These are phyloP conservation scores for Alternaria longipes DNA, from an alignment of 2,329 filamentous ascomycete species.

Conservation along the genomic window DNA sequence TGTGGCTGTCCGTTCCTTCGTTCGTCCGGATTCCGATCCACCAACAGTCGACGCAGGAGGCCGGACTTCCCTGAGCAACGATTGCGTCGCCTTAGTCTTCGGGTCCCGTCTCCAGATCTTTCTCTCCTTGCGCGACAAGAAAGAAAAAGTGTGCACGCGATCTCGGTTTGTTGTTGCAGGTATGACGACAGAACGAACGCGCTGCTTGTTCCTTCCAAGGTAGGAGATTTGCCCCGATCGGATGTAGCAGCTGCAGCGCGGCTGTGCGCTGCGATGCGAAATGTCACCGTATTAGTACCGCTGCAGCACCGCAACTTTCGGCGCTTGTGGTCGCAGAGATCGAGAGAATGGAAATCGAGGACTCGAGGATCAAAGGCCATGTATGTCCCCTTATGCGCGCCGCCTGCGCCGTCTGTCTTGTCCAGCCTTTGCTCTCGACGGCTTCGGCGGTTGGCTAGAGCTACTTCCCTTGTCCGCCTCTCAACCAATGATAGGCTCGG, in stretches of 20 bases:
- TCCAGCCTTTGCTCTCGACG: constrained; percentile 16
- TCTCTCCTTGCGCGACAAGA: neutral
- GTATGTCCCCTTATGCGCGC: constrained; percentile 8
- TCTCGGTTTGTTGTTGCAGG: neutral
- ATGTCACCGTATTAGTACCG: constrained; percentile 5
- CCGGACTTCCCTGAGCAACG: constrained; percentile 5
- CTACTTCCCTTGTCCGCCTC: constrained; percentile 17
- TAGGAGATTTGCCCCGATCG: neutral
- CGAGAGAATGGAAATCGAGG: constrained; percentile 5
- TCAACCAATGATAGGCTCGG: constrained; percentile 16
- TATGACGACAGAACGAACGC: neutral
- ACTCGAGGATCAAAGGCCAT: constrained; percentile 19
- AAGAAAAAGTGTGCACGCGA: neutral
- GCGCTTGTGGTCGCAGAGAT: constrained; percentile 1
- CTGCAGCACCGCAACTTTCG: neutral
- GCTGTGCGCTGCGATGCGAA: constrained; percentile 1
- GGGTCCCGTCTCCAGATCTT: neutral
- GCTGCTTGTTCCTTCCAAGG: neutral
- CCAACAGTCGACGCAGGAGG: constrained; percentile 12
- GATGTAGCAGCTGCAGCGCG: neutral
- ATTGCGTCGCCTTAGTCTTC: neutral
- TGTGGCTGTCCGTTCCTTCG: neutral
- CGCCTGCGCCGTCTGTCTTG: neutral
- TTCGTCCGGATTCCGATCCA: constrained; percentile 6
- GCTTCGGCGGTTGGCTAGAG: constrained; percentile 21